These are phyloP conservation scores for Amaranthus tricolor DNA, from an alignment of 179 eudicot species.

Conservation along the genomic window DNA sequence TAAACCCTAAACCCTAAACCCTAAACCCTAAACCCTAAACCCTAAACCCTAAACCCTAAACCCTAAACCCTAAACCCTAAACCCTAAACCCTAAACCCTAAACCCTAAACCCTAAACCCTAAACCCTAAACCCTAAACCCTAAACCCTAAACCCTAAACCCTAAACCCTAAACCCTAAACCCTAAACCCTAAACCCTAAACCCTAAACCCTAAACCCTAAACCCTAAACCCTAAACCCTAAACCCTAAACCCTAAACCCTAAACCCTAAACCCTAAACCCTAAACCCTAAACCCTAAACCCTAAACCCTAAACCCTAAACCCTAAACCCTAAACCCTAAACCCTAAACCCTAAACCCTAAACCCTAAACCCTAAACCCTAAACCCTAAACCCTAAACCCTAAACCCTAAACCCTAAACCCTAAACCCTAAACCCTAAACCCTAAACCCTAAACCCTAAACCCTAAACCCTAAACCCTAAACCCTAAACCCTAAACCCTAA, in stretches of 20 bases:
- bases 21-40: no score
- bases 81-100: no score
- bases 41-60: no score
- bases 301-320: slow-evolving; percentile 25
- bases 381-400: slow-evolving; percentile 31
- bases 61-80: no score
- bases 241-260: slow-evolving; percentile 29
- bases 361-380: slow-evolving; percentile 24
- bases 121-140: slow-evolving; percentile 19
- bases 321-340: slow-evolving; percentile 22
- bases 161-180: slow-evolving; percentile 23
- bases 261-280: slow-evolving; percentile 32
- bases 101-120: no score
- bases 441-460: slow-evolving; percentile 25
- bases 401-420: slow-evolving; percentile 27
- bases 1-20: no score
- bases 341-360: slow-evolving; percentile 31
- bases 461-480: slow-evolving; percentile 25
- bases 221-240: slow-evolving; percentile 30
- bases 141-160: slow-evolving; percentile 20
- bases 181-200: slow-evolving; percentile 24
- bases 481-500: slow-evolving; percentile 24
- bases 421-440: slow-evolving; percentile 28
- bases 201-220: slow-evolving; percentile 27
- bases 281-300: slow-evolving; percentile 32